phyloP scores from a whole-genome alignment of 768 basidiomycete genomes.

The Mrakia gelida region DNA sequence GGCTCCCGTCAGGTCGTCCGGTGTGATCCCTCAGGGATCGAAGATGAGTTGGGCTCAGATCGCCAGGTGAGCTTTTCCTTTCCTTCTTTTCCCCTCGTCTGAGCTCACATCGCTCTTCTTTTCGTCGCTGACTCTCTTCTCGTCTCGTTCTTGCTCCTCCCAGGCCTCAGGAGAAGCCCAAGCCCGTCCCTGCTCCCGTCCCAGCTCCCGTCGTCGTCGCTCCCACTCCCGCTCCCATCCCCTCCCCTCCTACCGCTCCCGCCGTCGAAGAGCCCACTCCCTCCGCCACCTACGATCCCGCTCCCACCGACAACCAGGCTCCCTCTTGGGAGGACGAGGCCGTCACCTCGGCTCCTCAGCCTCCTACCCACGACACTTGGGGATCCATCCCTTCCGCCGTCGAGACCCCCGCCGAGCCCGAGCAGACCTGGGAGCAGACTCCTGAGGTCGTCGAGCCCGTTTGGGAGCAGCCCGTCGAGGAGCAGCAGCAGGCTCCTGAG shows the following conservation, averaged over 20 bases:
- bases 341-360: conserved; percentile 31
- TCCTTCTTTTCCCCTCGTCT: not conserved
- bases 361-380: conserved; percentile 38
- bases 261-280: conserved; percentile 38
- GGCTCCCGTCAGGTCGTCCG: conserved; percentile 28
- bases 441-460: conserved; percentile 15
- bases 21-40: conserved; percentile 35
- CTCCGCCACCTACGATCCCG: conserved; percentile 38
- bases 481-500: conserved; percentile 4
- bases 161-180: conserved; percentile 35
- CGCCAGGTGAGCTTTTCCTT: conserved; percentile 41
- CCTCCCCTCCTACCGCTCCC: conserved; percentile 35
- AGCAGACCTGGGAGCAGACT: conserved; percentile 17
- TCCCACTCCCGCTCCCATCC: conserved; percentile 18
- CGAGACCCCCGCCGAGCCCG: conserved; percentile 14
- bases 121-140: not conserved
- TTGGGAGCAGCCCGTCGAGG: conserved; percentile 20
- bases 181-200: conserved; percentile 37
- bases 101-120: not conserved
- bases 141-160: not conserved
- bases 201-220: conserved; percentile 34
- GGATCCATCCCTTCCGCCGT: conserved; percentile 18
- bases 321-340: conserved; percentile 29
- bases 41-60: conserved; percentile 48
- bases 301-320: conserved; percentile 26